Evolutionary conservation across 345 rosid genomes (phyloP).

Genomic region (Orychophragmus violaceus): DNA sequence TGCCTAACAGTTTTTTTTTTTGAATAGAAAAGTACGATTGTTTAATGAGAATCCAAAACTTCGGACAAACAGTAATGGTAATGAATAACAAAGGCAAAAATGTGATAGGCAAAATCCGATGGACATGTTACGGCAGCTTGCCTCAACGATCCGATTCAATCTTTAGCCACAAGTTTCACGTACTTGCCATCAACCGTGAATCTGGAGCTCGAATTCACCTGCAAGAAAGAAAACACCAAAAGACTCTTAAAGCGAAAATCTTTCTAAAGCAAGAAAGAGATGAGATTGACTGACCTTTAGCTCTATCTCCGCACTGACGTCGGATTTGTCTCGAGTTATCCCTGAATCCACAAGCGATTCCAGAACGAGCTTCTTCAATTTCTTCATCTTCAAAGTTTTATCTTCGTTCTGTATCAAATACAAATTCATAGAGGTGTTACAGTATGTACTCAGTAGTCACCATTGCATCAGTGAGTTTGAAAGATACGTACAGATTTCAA

Average conservation of each 20-base stretch:
- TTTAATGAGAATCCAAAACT: conserved; percentile 5
- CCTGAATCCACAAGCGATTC: conserved; percentile 51
- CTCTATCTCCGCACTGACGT: conserved; percentile 38
- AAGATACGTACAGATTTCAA: conserved; percentile 55
- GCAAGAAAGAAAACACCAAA: conserved; percentile 10
- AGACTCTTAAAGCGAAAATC: neutral
- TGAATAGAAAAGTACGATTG: neutral
- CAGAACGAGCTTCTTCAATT: conserved; percentile 53
- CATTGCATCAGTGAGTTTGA: neutral
- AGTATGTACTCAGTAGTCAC: neutral
- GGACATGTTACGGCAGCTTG: neutral
- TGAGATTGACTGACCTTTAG: conserved; percentile 47
- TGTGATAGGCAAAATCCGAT: neutral
- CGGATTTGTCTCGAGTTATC: conserved; percentile 33
- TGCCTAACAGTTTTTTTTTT: neutral
- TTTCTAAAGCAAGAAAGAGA: neutral
- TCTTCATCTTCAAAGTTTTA: conserved; percentile 62
- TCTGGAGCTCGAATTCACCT: conserved; percentile 65
- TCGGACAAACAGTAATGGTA: conserved; percentile 12
- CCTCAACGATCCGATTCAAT: conserved; percentile 16
- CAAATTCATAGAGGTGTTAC: neutral
- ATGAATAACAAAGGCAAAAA: conserved; percentile 21
- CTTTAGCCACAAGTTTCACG: conserved; percentile 51
- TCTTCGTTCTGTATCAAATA: conserved; percentile 44
- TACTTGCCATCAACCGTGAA: conserved; percentile 51